Conservation (phyloP, 2,329 filamentous ascomycete species). For the Venturia pyrina region DNA sequence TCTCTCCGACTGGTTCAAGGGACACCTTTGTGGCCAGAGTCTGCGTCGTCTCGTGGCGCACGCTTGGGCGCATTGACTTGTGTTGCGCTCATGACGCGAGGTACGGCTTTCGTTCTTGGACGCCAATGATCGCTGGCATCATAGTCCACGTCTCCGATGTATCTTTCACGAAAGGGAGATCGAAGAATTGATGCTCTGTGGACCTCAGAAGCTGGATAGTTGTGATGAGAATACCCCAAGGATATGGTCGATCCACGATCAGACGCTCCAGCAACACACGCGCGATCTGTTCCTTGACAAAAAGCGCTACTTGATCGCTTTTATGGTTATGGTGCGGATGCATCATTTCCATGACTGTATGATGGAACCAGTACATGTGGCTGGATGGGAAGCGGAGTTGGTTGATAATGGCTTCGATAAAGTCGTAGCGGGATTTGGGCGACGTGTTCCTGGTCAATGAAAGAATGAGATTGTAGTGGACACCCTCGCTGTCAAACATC, state of each 20-base stretch:
- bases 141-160: constrained; percentile 27
- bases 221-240: constrained; percentile 87
- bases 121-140: background rate
- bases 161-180: constrained; percentile 82
- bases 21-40: background rate
- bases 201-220: constrained; percentile 87
- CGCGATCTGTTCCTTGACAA: constrained; percentile 85
- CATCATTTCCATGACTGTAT: constrained; percentile 75
- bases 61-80: background rate
- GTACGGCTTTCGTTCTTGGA: background rate
- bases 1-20: background rate
- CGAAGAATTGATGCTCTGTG: constrained; percentile 82
- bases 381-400: constrained; percentile 85
- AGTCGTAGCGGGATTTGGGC: constrained; percentile 72
- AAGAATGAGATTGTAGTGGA: constrained; percentile 63
- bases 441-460: constrained; percentile 65
- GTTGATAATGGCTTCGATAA: constrained; percentile 77
- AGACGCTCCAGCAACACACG: constrained; percentile 81
- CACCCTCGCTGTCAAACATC: constrained; percentile 53
- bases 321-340: constrained; percentile 29
- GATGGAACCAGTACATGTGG: constrained; percentile 88
- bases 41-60: background rate
- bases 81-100: background rate
- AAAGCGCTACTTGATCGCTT: constrained; percentile 55
- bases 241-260: constrained; percentile 82